Percentiles rank a stretch among this genome's conserved stretches.
phyloP scores from a whole-genome alignment of 352 stramenopile species.

The Phytophthora meadii region DNA sequence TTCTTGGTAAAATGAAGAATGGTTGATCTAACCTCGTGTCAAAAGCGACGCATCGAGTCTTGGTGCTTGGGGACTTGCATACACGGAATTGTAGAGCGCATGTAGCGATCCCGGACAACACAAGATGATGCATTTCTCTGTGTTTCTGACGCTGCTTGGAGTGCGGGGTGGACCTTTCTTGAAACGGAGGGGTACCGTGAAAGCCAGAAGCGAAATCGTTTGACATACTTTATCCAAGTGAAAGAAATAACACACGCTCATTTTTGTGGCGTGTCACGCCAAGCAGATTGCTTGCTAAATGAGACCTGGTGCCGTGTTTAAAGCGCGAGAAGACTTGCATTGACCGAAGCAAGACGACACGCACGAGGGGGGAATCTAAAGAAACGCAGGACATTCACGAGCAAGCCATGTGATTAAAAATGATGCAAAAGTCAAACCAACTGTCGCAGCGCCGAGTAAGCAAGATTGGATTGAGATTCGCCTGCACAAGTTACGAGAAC shows the following conservation, averaged over 20 bases:
- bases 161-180: conserved; percentile 18
- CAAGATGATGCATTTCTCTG: conserved; percentile 21
- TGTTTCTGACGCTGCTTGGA: conserved; percentile 16
- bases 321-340: background rate
- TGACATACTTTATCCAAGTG: background rate
- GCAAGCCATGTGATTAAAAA: no score
- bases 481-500: no score
- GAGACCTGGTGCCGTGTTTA: conserved; percentile 10
- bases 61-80: conserved; percentile 14
- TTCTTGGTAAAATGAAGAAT: conserved; percentile 27
- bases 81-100: conserved; percentile 12
- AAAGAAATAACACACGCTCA: background rate
- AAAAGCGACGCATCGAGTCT: conserved; percentile 35
- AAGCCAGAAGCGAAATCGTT: background rate
- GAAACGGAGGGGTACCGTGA: conserved; percentile 14
- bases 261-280: conserved; percentile 5
- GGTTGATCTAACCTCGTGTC: background rate
- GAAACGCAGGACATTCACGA: no score
- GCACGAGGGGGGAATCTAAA: background rate
- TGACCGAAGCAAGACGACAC: background rate
- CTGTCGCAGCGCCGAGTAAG: no score
- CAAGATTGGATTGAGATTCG: no score
- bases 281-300: conserved; percentile 13
- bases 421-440: no score
- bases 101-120: conserved; percentile 9